Evolutionary conservation across 805 yeast genomes (phyloP), one percentile per base, ranked within the genome.

Genomic region (Jamesozyma piceae): DNA sequence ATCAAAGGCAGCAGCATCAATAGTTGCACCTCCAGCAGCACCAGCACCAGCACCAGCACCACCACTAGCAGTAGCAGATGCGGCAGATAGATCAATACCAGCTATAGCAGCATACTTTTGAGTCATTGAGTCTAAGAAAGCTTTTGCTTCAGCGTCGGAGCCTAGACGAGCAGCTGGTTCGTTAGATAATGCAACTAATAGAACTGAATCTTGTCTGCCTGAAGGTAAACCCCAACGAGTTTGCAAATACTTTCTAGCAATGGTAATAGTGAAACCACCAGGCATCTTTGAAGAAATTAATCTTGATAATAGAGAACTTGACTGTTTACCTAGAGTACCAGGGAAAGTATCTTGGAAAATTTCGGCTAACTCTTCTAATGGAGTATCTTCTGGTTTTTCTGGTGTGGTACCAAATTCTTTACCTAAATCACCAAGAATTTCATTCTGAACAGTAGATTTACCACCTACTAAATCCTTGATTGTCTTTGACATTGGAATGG

Each of bases 361-460:
- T 61, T 87, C 97, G 38, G 97, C 97, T 64, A 92, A 78, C 67
- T 92, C 99, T 60, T 78, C 84, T 55, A 92, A 75, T 48, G 98
- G 98, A 35, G 95, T 84, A 62, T 92, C 99, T 69, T 92, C 99
- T 49, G 99, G 97, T 69, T 92, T 92, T 69, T 92, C 99, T 35
- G 99, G 99, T 39, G 97, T 89, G 36, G 92, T 69, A 57, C 97
- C 97, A 60, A 92, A 92, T 70, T 92, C 99, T 68, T 92, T 92
- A 62, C 97, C 97, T 58, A 92, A 75, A 61, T 92, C 99, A 74
- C 99, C 99, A 55, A 92, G 77, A 54, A 92, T 92, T 73, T 92
- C 99, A 67, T 92, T 92, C 71, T 92, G 99, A 38, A 92, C 90
- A 18, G 99, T 92, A 21, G 98, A 92, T 66, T 92, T 92, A 71